Evolutionary conservation across 169 alveolate genomes (phyloP).

Genomic region (Babesia bovis): DNA sequence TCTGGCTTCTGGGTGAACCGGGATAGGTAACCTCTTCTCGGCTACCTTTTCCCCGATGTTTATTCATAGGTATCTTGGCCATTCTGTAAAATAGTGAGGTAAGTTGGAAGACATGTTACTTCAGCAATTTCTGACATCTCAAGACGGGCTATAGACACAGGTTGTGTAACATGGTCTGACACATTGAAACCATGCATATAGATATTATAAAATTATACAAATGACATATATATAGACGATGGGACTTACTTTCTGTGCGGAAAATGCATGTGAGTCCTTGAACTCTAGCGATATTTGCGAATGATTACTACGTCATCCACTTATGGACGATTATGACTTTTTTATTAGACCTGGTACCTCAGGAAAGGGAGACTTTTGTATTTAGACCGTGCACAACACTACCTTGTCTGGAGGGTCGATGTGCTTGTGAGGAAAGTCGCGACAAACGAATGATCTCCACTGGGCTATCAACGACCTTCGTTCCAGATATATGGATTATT

Average conservation of each 20-base stretch:
- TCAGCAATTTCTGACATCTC: background rate
- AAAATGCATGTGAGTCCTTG: background rate
- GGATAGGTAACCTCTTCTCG: conserved; percentile 50
- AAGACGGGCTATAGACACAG: no score
- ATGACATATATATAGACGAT: background rate
- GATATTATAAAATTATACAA: no score
- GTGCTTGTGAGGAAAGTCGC: conserved; percentile 9
- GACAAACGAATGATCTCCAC: background rate
- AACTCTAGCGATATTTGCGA: conserved; percentile 4
- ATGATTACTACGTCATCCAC: conserved; percentile 1
- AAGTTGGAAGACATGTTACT: background rate
- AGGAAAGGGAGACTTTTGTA: background rate
- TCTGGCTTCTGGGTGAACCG: conserved; percentile 66
- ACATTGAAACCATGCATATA: no score
- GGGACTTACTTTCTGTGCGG: conserved; percentile 3
- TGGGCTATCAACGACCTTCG: background rate
- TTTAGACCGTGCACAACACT: background rate
- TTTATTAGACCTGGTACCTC: background rate
- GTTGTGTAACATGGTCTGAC: no score
- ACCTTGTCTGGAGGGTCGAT: conserved; percentile 8
- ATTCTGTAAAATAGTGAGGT: conserved; percentile 13
- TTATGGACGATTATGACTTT: background rate
- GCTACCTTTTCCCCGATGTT: conserved; percentile 2
- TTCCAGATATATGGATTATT: background rate
- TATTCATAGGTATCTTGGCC: conserved; percentile 29